Base-by-base conservation (phyloP, 306 rosid species). In the Parietaria judaica region DNA sequence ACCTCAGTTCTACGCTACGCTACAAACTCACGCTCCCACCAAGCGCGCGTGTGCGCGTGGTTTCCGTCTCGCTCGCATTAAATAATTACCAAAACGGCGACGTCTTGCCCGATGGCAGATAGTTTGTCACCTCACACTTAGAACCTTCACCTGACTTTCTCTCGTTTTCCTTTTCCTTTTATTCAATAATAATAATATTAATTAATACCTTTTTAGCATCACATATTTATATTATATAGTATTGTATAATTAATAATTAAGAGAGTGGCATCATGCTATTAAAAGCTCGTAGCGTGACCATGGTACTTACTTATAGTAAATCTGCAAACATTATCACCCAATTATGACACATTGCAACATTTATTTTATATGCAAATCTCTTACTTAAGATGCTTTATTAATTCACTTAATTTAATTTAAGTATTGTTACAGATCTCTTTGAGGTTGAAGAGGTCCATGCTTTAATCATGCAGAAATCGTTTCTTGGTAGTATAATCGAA, bases 1-100 rank as follows among this genome's bases (percentile, higher is more conserved):
- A 64, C 71, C 76, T 58, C 54, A 51, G 74, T 62, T 78, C 63
- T 70, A 69, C 83, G 83, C 83, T 58, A 81, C 65, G 79, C 61
- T 66, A 74, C 50, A 51, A 4, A 12, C 47, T 11, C 50, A 59
- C 70, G 64, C 17, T 37, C n/a, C 56, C 6, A 6, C 15, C 43
- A 41, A 49, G 35, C 66, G 70, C 72, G 71, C 56, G 69, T 62
- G 77, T 6, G 11, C 14, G 9, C 61, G 14, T 12, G 8, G 46
- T 38, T 35, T 31, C 43, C 9, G 5, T 8, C 8, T 47, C 13
- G 41, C 7, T 17, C 14, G 13, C 15, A 3, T n/a, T 34, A 39
- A 39, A 47, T 41, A 60, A n/a, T 37, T 3, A 37, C 11, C 43
- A 0, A 31, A 68, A 77, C 72, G 78, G 72, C 39, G 72, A 77